phyloP scores from a whole-genome alignment of 352 stramenopile genomes.

The Phytophthora hibernalis region DNA sequence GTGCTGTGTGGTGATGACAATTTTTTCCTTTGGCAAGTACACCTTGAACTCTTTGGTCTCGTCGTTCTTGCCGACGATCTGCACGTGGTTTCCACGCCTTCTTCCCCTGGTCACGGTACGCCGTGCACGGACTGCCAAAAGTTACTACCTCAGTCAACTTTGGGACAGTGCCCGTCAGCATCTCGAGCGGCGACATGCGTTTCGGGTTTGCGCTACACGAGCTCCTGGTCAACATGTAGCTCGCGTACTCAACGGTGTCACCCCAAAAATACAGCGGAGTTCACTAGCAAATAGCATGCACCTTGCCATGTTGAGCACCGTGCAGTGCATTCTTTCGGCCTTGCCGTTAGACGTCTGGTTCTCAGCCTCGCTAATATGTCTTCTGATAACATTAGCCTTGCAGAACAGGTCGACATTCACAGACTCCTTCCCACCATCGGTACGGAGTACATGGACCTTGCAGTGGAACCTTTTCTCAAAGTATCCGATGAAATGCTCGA shows the following conservation, averaged over 20 bases:
- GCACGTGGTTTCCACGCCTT: background rate
- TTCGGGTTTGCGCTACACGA: slow-evolving; percentile 27
- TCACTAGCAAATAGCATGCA: slow-evolving; percentile 38
- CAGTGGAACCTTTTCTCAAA: background rate
- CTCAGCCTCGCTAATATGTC: slow-evolving; percentile 30
- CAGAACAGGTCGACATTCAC: slow-evolving; percentile 33
- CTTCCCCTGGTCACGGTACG: slow-evolving; percentile 3
- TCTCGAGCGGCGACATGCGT: slow-evolving; percentile 8
- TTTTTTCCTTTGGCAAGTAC: slow-evolving; percentile 16
- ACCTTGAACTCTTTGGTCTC: slow-evolving; percentile 25
- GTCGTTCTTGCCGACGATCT: slow-evolving; percentile 22
- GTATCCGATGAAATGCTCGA: background rate
- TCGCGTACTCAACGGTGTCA: slow-evolving; percentile 34
- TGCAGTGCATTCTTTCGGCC: slow-evolving; percentile 41
- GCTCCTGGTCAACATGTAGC: slow-evolving; percentile 39
- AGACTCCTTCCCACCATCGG: slow-evolving; percentile 1
- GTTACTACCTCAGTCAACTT: slow-evolving; percentile 15
- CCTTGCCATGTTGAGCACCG: slow-evolving; percentile 39
- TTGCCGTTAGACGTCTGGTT: slow-evolving; percentile 43
- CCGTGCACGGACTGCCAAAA: slow-evolving; percentile 19
- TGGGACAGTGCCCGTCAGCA: slow-evolving; percentile 7
- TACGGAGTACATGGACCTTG: background rate
- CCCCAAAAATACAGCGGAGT: slow-evolving; percentile 37
- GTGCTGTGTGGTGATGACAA: slow-evolving; percentile 13
- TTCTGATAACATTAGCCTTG: slow-evolving; percentile 1